Evolutionary conservation across 352 stramenopile species (phyloP), one percentile per base, ranked within the genome.

Genomic region (Phytophthora melonis): DNA sequence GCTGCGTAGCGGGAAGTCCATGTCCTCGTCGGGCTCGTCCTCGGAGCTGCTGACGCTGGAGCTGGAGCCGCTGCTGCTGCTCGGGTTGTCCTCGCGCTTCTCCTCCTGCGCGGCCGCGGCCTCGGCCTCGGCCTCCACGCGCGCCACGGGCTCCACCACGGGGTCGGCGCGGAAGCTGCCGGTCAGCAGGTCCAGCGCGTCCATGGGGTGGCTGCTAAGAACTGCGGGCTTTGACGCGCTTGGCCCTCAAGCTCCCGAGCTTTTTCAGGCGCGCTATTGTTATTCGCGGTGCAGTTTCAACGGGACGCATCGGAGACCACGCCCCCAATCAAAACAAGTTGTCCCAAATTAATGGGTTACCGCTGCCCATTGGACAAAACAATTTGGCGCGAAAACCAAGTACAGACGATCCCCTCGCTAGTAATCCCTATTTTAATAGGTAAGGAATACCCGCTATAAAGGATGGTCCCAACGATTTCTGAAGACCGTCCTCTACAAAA

Each of bases 1-100:
- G 34, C 62, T 91, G 83, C 41, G 81, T 89, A 47, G 66, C 63
- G 16, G 80, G 78, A 32, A 84, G 75, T 71, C 78, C 58, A 72
- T 56, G 59, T 79, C 77, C 34, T 80, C 75, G 19, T 83, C 74
- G 5, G 18, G 57, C 7, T 80, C 72, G 36, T 67, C 59, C 14
- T 78, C 65, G 13, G 43, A 67, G 50, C 62, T 74, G 59, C 14
- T 66, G 43, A 19, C 36, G 60, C 65, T 75, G 43, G 32, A 39
- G 50, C 36, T 78, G 36, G 3, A 18, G 23, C 23, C 23, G 41
- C 41, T 9, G 41, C 13, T 49, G 41, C 14, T 19, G 63, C 53
- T 68, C 3, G 56, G 61, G 47, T 72, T 75, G 14, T 70, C 67
- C 41, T 78, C 77, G 13, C 34, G 30, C 50, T 80, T 78, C 45